Evolutionary conservation across 2,329 filamentous ascomycete species (phyloP).

Genomic region (Pseudocercospora vitis): DNA sequence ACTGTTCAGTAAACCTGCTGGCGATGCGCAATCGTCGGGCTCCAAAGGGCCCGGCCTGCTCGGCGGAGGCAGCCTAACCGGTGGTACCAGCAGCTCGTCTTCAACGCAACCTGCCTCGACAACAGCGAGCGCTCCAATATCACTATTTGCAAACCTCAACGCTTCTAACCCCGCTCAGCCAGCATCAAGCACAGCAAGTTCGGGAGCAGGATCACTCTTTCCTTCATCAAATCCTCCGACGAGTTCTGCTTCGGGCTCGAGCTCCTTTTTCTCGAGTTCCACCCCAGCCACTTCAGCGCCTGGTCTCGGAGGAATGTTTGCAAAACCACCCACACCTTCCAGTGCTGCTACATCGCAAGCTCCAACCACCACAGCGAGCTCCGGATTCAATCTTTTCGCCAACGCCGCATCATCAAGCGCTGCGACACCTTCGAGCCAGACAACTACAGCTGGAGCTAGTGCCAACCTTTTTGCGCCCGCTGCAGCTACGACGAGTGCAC

Average conservation of each 20-base stretch:
- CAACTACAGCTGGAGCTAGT: neutral
- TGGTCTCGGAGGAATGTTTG: neutral
- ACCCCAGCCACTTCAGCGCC: conserved; percentile 8
- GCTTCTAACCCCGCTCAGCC: neutral
- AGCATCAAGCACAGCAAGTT: neutral
- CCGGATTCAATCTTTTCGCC: conserved; percentile 12
- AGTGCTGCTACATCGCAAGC: conserved; percentile 1
- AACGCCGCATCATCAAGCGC: conserved; percentile 3
- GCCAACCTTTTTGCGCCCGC: neutral
- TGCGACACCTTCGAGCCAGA: neutral
- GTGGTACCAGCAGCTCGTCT: conserved; percentile 7
- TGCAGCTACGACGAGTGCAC: conserved; percentile 9
- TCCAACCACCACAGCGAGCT: conserved; percentile 1
- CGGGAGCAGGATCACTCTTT: conserved; percentile 7
- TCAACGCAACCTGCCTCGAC: neutral
- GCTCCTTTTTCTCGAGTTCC: neutral
- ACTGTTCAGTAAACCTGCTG: conserved; percentile 1
- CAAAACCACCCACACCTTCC: neutral
- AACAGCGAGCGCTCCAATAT: neutral
- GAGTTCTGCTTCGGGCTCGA: neutral
- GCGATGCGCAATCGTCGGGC: no score
- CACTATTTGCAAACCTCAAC: neutral
- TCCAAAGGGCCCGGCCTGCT: no score
- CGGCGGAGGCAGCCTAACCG: no score
- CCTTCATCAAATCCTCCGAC: conserved; percentile 6